Conservation (phyloP, 1,284 basidiomycete species). For the Ceratobasidium sp. region DNA sequence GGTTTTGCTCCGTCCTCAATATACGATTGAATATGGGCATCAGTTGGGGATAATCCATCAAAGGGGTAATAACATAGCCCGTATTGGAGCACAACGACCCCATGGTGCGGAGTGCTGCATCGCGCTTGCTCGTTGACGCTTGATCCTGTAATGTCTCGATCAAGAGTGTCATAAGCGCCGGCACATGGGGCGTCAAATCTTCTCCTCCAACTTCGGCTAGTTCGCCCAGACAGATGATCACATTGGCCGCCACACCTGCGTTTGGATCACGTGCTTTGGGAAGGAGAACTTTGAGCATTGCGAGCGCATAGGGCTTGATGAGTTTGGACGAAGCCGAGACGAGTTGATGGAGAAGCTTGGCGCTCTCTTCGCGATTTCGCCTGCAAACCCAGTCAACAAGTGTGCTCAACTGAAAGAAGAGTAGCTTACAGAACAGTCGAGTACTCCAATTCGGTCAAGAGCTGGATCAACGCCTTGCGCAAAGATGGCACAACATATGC, state of each 20-base stretch:
- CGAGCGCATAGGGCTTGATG: slow-evolving; percentile 97
- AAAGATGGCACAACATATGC: slow-evolving; percentile 99
- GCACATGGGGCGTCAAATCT: slow-evolving; percentile 83
- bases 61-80: slow-evolving; percentile 91
- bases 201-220: slow-evolving; percentile 93
- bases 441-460: slow-evolving; percentile 97
- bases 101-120: slow-evolving; percentile 92
- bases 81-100: slow-evolving; percentile 97
- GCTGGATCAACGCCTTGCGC: slow-evolving; percentile 94
- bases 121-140: slow-evolving; percentile 79
- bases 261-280: slow-evolving; percentile 87
- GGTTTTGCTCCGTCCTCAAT: slow-evolving; percentile 81
- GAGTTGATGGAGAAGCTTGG: slow-evolving; percentile 83
- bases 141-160: slow-evolving; percentile 89
- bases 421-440: slow-evolving; percentile 80
- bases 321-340: slow-evolving; percentile 91
- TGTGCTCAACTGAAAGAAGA: background rate
- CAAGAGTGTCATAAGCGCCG: slow-evolving; percentile 89
- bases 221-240: slow-evolving; percentile 94
- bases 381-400: slow-evolving; percentile 51
- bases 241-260: slow-evolving; percentile 89
- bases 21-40: slow-evolving; percentile 89
- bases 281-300: slow-evolving; percentile 91
- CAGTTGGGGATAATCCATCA: slow-evolving; percentile 90
- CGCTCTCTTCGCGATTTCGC: slow-evolving; percentile 91